Conservation (phyloP, 2,329 filamentous ascomycete species). For the Ilyonectria robusta region DNA sequence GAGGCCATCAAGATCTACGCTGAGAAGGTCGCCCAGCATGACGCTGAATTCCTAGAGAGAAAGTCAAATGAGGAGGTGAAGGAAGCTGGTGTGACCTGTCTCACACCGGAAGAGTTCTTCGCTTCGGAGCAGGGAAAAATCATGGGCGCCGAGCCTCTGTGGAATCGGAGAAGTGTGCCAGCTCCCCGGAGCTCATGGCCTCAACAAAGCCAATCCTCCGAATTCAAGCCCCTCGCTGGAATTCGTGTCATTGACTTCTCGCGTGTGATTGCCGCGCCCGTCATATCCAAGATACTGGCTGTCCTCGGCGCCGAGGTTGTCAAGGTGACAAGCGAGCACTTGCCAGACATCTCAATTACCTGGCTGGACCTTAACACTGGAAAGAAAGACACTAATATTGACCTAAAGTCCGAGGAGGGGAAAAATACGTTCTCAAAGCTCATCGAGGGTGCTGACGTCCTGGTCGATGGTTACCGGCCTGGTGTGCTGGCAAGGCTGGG, state of each 20-base stretch:
- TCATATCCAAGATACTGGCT: conserved; percentile 51
- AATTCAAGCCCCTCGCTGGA: conserved; percentile 48
- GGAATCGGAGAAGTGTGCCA: conserved; percentile 27
- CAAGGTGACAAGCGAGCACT: conserved; percentile 49
- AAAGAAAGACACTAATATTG: conserved; percentile 51
- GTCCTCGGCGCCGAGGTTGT: conserved; percentile 53
- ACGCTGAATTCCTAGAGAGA: conserved; percentile 49
- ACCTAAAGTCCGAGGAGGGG: conserved; percentile 50
- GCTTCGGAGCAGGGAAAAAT: conserved; percentile 40
- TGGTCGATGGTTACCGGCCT: conserved; percentile 54
- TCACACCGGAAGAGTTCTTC: conserved; percentile 52
- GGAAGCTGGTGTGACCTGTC: conserved; percentile 51
- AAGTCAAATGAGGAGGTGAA: conserved; percentile 52
- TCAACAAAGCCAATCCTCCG: conserved; percentile 15
- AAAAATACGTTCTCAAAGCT: conserved; percentile 39
- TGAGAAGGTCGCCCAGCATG: conserved; percentile 42
- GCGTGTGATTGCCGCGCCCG: conserved; percentile 53
- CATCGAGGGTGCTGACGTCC: conserved; percentile 51
- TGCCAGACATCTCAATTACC: conserved; percentile 51
- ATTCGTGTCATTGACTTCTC: conserved; percentile 54
- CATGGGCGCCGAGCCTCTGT: conserved; percentile 16
- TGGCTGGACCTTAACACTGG: conserved; percentile 53
- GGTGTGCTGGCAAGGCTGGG: conserved; percentile 50
- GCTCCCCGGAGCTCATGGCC: conserved; percentile 37
- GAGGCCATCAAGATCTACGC: conserved; percentile 47